Evolutionary conservation across 331 rosid genomes (phyloP).

Genomic region (Quercus tomentella): DNA sequence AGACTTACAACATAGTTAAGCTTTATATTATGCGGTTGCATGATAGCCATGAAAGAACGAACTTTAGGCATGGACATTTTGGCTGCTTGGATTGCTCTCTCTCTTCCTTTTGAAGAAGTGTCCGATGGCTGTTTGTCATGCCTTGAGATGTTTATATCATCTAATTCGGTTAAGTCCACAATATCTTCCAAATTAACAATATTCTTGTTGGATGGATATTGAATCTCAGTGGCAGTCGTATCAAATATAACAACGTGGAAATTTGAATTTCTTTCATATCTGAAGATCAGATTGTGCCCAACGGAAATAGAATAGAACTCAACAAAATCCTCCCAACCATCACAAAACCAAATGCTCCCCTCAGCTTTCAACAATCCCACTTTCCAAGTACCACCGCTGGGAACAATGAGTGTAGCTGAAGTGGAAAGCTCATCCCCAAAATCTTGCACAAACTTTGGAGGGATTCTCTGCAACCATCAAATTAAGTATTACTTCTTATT

Average conservation of each 20-base stretch:
- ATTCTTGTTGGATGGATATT: slow-evolving; percentile 16
- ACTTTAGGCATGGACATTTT: neutral
- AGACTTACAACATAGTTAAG: no score
- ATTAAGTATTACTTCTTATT: no score
- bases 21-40: neutral
- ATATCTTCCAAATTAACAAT: neutral
- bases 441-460: neutral
- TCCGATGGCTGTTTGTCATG: no score
- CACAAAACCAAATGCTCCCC: slow-evolving; percentile 7
- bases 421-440: slow-evolving; percentile 27
- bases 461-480: no score
- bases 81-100: neutral
- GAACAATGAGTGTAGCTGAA: slow-evolving; percentile 25
- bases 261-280: slow-evolving; percentile 22
- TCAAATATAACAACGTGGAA: slow-evolving; percentile 35
- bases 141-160: no score
- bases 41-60: slow-evolving; percentile 18
- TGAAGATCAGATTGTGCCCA: slow-evolving; percentile 28
- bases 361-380: slow-evolving; percentile 20
- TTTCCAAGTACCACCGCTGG: slow-evolving; percentile 29
- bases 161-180: no score
- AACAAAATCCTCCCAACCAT: slow-evolving; percentile 29
- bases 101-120: neutral
- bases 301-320: slow-evolving; percentile 21
- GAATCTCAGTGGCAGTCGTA: slow-evolving; percentile 28